These are phyloP conservation scores for Capsicum rhomboideum DNA, from an alignment of 257 asterid genomes.

Conservation along the genomic window DNA sequence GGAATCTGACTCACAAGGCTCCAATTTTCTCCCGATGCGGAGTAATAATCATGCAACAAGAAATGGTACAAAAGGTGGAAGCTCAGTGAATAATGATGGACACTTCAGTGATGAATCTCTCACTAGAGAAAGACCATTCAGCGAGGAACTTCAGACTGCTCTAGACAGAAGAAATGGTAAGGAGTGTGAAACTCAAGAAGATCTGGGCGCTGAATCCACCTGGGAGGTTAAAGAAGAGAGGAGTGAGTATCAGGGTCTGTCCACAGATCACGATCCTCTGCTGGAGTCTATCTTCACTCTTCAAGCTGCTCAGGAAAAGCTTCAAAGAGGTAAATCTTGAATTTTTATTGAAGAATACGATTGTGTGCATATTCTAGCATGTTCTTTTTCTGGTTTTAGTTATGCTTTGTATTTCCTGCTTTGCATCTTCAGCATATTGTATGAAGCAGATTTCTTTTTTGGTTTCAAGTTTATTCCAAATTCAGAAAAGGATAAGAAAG, in stretches of 20 bases:
- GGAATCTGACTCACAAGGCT: constrained; percentile 89
- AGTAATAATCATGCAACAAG: constrained; percentile 31
- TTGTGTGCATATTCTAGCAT: neutral
- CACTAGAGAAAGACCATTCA: constrained; percentile 26
- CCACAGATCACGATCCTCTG: constrained; percentile 38
- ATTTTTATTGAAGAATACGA: neutral
- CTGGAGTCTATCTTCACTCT: constrained; percentile 40
- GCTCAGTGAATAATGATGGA: constrained; percentile 38
- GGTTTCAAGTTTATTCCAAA: neutral
- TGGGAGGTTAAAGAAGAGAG: constrained; percentile 43
- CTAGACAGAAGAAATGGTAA: constrained; percentile 29
- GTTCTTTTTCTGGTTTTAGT: neutral
- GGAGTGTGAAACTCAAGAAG: constrained; percentile 35
- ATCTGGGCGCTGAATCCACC: constrained; percentile 39
- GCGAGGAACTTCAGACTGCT: constrained; percentile 32
- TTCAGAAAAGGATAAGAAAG: neutral
- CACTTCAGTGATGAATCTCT: constrained; percentile 43
- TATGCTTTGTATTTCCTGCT: neutral
- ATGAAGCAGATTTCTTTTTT: neutral
- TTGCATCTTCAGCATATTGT: neutral
- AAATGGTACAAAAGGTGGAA: constrained; percentile 40
- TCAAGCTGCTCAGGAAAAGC: constrained; percentile 52
- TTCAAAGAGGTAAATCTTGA: constrained; percentile 45
- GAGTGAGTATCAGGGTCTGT: constrained; percentile 31
- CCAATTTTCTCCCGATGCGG: constrained; percentile 58